Conservation (phyloP, 345 rosid genomes). For the Boechera stricta region DNA sequence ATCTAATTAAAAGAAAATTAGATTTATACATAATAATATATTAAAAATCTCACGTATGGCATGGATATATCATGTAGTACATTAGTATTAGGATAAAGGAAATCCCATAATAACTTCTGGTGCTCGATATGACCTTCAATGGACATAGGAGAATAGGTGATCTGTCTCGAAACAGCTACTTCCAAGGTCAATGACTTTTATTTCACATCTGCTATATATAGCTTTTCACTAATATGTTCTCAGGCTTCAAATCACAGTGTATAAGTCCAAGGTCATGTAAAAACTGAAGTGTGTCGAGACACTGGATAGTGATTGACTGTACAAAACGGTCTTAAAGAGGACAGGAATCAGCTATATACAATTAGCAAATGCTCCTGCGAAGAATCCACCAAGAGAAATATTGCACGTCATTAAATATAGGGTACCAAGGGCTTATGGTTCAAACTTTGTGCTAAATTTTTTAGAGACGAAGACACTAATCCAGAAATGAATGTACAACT, state of each 20-base stretch:
- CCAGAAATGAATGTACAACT: background rate
- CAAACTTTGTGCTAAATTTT: background rate
- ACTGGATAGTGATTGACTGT: constrained; percentile 97
- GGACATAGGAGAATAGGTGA: constrained; percentile 97
- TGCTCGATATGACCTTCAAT: constrained; percentile 96
- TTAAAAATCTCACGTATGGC: no score
- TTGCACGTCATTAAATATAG: background rate
- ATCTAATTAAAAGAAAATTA: no score
- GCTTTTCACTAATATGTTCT: constrained; percentile 94
- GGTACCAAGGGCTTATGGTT: background rate
- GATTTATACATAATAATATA: no score
- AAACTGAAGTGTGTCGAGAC: constrained; percentile 93
- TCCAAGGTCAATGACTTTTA: constrained; percentile 99
- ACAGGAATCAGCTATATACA: constrained; percentile 48
- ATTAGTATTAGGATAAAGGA: constrained; percentile 44
- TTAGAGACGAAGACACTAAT: background rate
- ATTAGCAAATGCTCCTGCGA: constrained; percentile 95
- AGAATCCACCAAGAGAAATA: background rate
- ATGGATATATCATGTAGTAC: no score
- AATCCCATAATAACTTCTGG: constrained; percentile 97
- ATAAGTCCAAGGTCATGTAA: constrained; percentile 96
- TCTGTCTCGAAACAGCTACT: constrained; percentile 99
- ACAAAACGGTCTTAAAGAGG: constrained; percentile 40
- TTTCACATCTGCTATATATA: constrained; percentile 89
- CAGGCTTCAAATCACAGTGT: constrained; percentile 97